Conservation (phyloP, 495 filamentous ascomycete species). For the Geoglossum glabrum region DNA sequence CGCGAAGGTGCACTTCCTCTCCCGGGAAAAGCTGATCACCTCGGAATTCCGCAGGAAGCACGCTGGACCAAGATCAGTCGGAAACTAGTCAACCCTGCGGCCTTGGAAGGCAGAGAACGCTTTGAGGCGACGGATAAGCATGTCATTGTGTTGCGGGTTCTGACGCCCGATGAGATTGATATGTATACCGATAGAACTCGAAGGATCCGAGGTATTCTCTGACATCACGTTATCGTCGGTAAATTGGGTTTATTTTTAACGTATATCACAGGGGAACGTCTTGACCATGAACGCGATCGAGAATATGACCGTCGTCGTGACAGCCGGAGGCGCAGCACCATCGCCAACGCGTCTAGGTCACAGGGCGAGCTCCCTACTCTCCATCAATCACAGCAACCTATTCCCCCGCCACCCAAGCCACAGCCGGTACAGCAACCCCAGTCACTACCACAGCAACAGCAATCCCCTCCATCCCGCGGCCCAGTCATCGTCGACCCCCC, state of each 20-base stretch:
- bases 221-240: not conserved
- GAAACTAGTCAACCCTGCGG: conserved; percentile 62
- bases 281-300: conserved; percentile 16
- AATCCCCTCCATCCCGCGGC: not conserved
- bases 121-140: conserved; percentile 66
- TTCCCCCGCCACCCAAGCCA: not conserved
- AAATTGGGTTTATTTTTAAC: not conserved
- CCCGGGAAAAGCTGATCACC: conserved; percentile 31
- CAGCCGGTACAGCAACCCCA: not conserved
- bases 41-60: conserved; percentile 50
- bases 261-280: conserved; percentile 8
- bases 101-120: conserved; percentile 55
- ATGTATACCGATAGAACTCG: conserved; percentile 54
- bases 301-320: conserved; percentile 3
- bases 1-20: conserved; percentile 75
- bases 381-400: not conserved
- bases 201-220: conserved; percentile 27
- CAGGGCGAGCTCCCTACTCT: not conserved
- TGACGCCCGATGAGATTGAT: conserved; percentile 68
- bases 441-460: not conserved
- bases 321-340: not conserved
- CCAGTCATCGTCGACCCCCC: conserved; percentile 1
- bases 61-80: conserved; percentile 81
- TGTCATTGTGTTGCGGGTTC: conserved; percentile 64
- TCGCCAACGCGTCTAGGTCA: not conserved